phyloP scores from a whole-genome alignment of 345 rosid species.

The Citrus glauca region DNA sequence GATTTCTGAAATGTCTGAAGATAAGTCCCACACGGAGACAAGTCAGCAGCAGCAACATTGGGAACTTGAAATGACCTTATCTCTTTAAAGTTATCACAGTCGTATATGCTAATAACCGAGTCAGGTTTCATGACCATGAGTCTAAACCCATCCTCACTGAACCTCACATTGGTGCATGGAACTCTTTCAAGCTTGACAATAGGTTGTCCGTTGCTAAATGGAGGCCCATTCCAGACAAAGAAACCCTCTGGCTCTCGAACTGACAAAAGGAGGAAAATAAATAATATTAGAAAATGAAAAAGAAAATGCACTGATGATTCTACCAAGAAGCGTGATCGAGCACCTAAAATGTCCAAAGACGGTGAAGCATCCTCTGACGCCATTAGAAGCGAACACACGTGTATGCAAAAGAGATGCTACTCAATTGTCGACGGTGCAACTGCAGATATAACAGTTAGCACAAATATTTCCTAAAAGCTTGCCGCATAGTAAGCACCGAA shows the following conservation, averaged over 20 bases:
- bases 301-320: neutral
- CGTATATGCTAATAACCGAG: constrained; percentile 52
- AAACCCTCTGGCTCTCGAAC: constrained; percentile 81
- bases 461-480: too few species aligned
- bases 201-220: constrained; percentile 61
- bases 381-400: constrained; percentile 11
- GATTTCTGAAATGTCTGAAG: constrained; percentile 89
- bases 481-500: too few species aligned
- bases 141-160: constrained; percentile 75
- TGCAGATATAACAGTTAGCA: neutral
- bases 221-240: constrained; percentile 84
- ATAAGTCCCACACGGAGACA: constrained; percentile 79
- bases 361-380: constrained; percentile 43
- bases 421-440: neutral
- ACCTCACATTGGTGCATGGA: constrained; percentile 54
- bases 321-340: constrained; percentile 8
- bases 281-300: neutral
- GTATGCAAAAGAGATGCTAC: neutral
- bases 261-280: constrained; percentile 8
- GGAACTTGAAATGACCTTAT: constrained; percentile 56
- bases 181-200: constrained; percentile 52
- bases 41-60: constrained; percentile 49
- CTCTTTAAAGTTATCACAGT: constrained; percentile 52
- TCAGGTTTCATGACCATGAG: constrained; percentile 62
- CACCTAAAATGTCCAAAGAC: constrained; percentile 75